These are phyloP conservation scores for Colletotrichum endophyticum DNA, from an alignment of 2,329 filamentous ascomycete genomes.

Conservation along the genomic window DNA sequence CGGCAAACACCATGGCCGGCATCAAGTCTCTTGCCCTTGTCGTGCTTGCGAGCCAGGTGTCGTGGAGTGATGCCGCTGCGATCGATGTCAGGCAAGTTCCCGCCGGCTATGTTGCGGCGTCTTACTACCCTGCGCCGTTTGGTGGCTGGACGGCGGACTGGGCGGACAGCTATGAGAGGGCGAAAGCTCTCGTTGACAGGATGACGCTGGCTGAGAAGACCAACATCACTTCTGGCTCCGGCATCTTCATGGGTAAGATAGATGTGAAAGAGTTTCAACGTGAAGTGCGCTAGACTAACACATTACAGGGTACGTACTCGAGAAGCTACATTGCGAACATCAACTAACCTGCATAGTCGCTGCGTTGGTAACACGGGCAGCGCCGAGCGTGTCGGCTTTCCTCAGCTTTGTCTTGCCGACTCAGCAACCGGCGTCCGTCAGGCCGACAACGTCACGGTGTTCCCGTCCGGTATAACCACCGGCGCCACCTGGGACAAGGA, in stretches of 20 bases:
- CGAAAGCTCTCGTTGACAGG: conserved; percentile 68
- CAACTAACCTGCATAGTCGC: conserved; percentile 41
- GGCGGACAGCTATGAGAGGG: conserved; percentile 73
- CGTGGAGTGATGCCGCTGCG: background rate
- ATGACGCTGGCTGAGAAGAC: conserved; percentile 86
- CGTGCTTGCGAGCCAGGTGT: conserved; percentile 1
- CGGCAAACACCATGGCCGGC: background rate
- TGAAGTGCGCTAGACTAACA: conserved; percentile 5
- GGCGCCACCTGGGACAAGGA: conserved; percentile 79
- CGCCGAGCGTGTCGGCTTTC: conserved; percentile 72
- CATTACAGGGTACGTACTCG: conserved; percentile 23
- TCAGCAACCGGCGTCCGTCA: conserved; percentile 73
- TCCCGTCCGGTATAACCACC: conserved; percentile 79
- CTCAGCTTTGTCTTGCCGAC: conserved; percentile 75
- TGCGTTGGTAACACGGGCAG: conserved; percentile 82
- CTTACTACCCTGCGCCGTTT: conserved; percentile 76
- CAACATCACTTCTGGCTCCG: conserved; percentile 75
- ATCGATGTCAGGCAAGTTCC: conserved; percentile 14
- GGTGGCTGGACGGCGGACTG: conserved; percentile 75
- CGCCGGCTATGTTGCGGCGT: conserved; percentile 46
- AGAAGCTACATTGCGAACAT: background rate
- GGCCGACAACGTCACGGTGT: conserved; percentile 78
- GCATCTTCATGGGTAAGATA: conserved; percentile 69
- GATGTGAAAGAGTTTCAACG: background rate
- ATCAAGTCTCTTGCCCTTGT: conserved; percentile 9